A percentile compares a stretch with the other conserved stretches of the same genome.
These are phyloP conservation scores for Cardamine resedifolia DNA, from an alignment of 345 rosid genomes.

Conservation along the genomic window DNA sequence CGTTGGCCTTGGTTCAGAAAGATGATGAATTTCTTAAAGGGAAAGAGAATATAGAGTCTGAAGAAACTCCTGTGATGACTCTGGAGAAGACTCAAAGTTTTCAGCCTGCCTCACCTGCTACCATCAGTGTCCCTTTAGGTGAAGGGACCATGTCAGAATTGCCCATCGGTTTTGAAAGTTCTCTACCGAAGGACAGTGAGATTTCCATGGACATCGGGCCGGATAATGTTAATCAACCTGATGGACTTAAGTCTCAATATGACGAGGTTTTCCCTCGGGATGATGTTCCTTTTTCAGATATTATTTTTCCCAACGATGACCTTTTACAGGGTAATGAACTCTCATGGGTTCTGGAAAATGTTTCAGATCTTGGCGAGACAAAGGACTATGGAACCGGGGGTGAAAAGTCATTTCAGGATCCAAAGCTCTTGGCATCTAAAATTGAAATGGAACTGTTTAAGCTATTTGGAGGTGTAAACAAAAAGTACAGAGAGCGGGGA, in stretches of 20 bases:
- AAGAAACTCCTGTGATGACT: constrained; percentile 29
- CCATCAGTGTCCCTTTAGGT: constrained; percentile 27
- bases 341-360: constrained; percentile 82
- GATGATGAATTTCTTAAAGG: constrained; percentile 37
- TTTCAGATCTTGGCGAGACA: constrained; percentile 42
- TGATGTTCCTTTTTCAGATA: constrained; percentile 65
- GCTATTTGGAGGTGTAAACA: constrained; percentile 91
- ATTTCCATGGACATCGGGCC: constrained; percentile 22
- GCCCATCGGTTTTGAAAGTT: constrained; percentile 28
- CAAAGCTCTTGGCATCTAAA: constrained; percentile 58
- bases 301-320: constrained; percentile 79
- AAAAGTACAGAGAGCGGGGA: constrained; percentile 92
- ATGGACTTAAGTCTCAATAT: constrained; percentile 45
- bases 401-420: constrained; percentile 39
- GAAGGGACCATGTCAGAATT: constrained; percentile 23
- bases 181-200: constrained; percentile 30
- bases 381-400: constrained; percentile 35
- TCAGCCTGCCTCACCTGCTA: constrained; percentile 30
- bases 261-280: constrained; percentile 53
- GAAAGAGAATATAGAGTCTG: constrained; percentile 43
- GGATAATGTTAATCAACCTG: constrained; percentile 33
- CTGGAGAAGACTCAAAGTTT: constrained; percentile 37
- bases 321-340: constrained; percentile 96
- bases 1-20: constrained; percentile 63
- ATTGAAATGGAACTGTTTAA: constrained; percentile 88